Conservation (phyloP, 2,329 filamentous ascomycete genomes). For the Leptographium flavum region DNA sequence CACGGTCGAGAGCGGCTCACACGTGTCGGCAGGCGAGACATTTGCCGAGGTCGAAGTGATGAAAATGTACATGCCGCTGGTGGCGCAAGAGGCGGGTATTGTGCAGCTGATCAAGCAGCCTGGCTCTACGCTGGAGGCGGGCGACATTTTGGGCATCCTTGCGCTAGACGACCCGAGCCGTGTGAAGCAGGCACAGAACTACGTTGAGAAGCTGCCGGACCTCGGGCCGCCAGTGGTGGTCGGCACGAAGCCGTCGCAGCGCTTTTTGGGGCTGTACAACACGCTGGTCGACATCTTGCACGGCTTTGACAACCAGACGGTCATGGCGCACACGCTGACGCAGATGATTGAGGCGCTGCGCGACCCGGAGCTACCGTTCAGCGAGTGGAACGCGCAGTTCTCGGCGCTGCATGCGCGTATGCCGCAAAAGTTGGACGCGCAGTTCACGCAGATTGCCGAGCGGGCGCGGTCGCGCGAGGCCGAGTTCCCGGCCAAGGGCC, state of each 20-base stretch:
- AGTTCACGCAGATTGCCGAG: constrained; percentile 75
- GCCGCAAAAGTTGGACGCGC: constrained; percentile 80
- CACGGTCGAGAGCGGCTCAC: constrained; percentile 85
- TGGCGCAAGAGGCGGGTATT: constrained; percentile 87
- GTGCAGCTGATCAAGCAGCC: constrained; percentile 99
- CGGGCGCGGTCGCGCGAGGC: constrained; percentile 60
- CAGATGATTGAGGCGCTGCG: constrained; percentile 84
- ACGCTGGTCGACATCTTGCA: constrained; percentile 78
- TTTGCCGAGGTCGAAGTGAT: constrained; percentile 98
- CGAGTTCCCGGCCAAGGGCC: constrained; percentile 85
- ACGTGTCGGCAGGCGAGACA: constrained; percentile 80
- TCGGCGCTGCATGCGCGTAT: constrained; percentile 95
- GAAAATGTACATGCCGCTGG: constrained; percentile 99
- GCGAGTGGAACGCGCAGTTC: constrained; percentile 92
- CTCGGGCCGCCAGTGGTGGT: constrained; percentile 76
- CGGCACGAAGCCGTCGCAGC: constrained; percentile 83
- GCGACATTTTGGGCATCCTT: constrained; percentile 95
- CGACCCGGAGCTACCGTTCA: constrained; percentile 81
- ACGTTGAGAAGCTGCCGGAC: constrained; percentile 78
- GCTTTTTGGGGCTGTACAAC: constrained; percentile 61
- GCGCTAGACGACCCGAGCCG: constrained; percentile 88
- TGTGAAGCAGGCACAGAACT: constrained; percentile 92
- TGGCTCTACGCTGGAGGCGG: constrained; percentile 91
- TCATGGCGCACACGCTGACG: constrained; percentile 78
- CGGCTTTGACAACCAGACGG: constrained; percentile 94